phyloP scores from a whole-genome alignment of 257 asterid species.

The Solanum neorickii region DNA sequence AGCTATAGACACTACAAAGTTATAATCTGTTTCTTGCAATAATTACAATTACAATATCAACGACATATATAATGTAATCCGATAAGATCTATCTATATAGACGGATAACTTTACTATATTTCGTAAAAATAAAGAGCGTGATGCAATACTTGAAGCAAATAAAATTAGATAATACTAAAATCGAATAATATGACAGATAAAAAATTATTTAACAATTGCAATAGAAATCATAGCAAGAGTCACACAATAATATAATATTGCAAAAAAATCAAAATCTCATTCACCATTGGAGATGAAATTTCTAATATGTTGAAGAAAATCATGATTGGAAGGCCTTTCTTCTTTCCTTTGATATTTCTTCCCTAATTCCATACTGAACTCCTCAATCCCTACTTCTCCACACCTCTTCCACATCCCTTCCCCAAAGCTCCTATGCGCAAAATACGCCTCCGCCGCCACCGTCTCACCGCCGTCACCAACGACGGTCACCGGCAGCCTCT shows the following conservation, averaged over 20 bases:
- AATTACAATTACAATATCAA: no score
- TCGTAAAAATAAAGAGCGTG: no score
- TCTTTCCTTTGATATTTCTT: slow-evolving; percentile 33
- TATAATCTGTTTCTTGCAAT: not conserved
- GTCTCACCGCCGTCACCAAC: slow-evolving; percentile 1
- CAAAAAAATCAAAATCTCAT: not conserved
- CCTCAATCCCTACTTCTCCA: slow-evolving; percentile 39
- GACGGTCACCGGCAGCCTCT: slow-evolving; percentile 38
- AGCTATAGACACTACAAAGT: not conserved
- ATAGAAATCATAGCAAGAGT: not conserved
- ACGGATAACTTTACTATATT: no score
- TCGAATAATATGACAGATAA: not conserved
- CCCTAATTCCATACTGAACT: slow-evolving; percentile 38
- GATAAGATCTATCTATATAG: no score
- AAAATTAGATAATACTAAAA: not conserved
- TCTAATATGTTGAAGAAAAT: slow-evolving; percentile 26
- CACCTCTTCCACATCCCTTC: slow-evolving; percentile 60
- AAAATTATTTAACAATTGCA: not conserved
- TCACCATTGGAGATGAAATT: slow-evolving; percentile 28
- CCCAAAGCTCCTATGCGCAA: slow-evolving; percentile 50
- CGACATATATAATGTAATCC: no score
- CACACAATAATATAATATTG: no score
- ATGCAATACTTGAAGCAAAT: not conserved
- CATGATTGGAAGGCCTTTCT: slow-evolving; percentile 25
- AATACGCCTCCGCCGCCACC: slow-evolving; percentile 43